These are phyloP conservation scores for Leccinum subgranulosum DNA, from an alignment of 768 basidiomycete genomes.

Conservation along the genomic window DNA sequence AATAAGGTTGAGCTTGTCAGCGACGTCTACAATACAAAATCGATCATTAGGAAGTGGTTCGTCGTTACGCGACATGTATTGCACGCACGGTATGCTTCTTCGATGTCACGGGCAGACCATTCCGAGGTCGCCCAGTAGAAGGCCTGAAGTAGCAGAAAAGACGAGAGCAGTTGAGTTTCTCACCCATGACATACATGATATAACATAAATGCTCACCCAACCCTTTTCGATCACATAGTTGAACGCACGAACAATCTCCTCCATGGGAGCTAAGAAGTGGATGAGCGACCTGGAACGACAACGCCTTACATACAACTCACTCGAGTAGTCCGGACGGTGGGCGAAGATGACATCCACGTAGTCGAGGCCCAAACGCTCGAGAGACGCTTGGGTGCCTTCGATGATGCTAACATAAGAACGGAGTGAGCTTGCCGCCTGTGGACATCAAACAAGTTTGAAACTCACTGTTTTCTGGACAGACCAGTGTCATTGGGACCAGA, in stretches of 20 bases:
- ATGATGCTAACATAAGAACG: conserved; percentile 38
- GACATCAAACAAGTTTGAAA: neutral
- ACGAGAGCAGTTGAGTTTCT: neutral
- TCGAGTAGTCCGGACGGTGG: conserved; percentile 42
- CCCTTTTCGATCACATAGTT: conserved; percentile 50
- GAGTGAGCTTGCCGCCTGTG: neutral
- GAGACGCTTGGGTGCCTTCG: conserved; percentile 50
- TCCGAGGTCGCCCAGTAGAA: conserved; percentile 53
- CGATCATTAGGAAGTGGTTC: neutral
- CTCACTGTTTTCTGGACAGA: conserved; percentile 33
- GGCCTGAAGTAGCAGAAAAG: conserved; percentile 19
- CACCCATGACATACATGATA: neutral
- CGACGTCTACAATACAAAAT: conserved; percentile 37
- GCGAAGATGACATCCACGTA: conserved; percentile 52
- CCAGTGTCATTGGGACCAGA: conserved; percentile 42
- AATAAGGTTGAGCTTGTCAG: conserved; percentile 47
- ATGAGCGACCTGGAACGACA: neutral
- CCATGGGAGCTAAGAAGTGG: conserved; percentile 36
- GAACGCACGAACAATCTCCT: conserved; percentile 59
- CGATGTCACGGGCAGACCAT: conserved; percentile 51
- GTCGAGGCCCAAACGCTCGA: conserved; percentile 50
- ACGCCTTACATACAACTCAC: neutral
- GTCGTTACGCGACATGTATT: neutral
- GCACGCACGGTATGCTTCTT: conserved; percentile 39
- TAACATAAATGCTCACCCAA: conserved; percentile 30